These are phyloP conservation scores for Globisporangium barbulae DNA, from an alignment of 352 stramenopile species.

Conservation along the genomic window DNA sequence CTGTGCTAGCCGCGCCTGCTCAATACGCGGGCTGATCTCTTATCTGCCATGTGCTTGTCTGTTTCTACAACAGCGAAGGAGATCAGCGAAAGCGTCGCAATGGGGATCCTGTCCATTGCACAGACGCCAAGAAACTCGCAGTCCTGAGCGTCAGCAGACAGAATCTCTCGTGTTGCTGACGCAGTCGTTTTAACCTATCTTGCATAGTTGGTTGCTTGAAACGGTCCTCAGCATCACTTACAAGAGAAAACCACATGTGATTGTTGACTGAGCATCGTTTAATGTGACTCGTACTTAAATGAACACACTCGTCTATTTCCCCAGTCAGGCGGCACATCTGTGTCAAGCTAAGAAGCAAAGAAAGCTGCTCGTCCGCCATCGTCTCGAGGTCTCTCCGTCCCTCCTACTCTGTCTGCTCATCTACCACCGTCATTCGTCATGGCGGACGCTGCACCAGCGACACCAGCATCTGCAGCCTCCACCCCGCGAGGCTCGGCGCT, in stretches of 20 bases:
- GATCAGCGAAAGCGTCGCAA: constrained; percentile 35
- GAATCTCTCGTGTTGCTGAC: not conserved
- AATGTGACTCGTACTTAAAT: not conserved
- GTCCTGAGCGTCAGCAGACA: not conserved
- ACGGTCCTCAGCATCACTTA: too few species aligned
- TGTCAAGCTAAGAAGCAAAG: not conserved
- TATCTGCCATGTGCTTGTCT: not conserved
- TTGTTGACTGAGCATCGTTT: not conserved
- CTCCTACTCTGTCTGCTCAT: not conserved
- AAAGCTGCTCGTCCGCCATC: too few species aligned
- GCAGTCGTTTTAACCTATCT: too few species aligned
- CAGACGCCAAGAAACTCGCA: constrained; percentile 2
- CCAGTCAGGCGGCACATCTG: not conserved
- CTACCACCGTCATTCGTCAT: not conserved
- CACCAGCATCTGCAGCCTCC: not conserved
- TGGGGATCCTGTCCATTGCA: constrained; percentile 29
- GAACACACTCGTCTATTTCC: not conserved
- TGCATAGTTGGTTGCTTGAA: too few species aligned
- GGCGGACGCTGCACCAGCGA: not conserved
- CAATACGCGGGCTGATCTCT: not conserved
- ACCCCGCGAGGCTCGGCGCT: constrained; percentile 13
- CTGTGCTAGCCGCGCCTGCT: not conserved
- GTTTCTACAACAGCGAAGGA: constrained; percentile 28
- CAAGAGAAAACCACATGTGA: not conserved
- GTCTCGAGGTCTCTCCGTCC: not conserved